phyloP scores from a whole-genome alignment of 148 eudicot species.

The Cornus suecica region DNA sequence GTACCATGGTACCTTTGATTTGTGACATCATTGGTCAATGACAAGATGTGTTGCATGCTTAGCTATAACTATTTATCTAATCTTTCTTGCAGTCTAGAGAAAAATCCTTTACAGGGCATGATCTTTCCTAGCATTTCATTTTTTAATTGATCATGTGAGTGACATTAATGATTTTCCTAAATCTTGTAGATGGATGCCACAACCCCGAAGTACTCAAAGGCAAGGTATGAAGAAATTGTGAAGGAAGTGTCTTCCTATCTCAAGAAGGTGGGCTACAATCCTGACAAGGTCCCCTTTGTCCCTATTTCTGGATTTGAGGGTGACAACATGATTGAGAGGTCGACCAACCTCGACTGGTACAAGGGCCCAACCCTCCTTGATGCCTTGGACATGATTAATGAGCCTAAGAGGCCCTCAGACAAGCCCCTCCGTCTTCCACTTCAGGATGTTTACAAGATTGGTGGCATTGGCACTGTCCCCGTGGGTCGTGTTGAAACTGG shows the following conservation, averaged over 20 bases:
- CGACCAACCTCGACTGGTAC: slow-evolving; percentile 37
- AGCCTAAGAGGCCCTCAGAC: slow-evolving; percentile 34
- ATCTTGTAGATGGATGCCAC: slow-evolving; percentile 33
- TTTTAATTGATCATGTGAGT: neutral
- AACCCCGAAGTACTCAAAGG: slow-evolving; percentile 34
- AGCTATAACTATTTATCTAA: neutral
- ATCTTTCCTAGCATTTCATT: neutral
- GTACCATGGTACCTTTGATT: too few species aligned
- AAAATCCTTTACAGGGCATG: neutral
- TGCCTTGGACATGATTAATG: slow-evolving; percentile 24
- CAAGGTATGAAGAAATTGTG: slow-evolving; percentile 33
- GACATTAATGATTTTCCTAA: neutral
- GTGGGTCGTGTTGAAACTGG: slow-evolving; percentile 35
- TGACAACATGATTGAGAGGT: slow-evolving; percentile 37
- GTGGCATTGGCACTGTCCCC: slow-evolving; percentile 37
- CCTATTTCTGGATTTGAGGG: slow-evolving; percentile 36
- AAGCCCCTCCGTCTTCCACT: slow-evolving; percentile 36
- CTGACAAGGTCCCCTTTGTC: slow-evolving; percentile 31
- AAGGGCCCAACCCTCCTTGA: slow-evolving; percentile 36
- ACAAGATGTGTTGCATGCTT: neutral
- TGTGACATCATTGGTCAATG: neutral
- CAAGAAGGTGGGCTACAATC: slow-evolving; percentile 36
- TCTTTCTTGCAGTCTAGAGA: too few species aligned
- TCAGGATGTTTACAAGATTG: slow-evolving; percentile 36
- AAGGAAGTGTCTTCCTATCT: slow-evolving; percentile 36